Evolutionary conservation across 306 rosid genomes (phyloP).

Genomic region (Castanea crenata): DNA sequence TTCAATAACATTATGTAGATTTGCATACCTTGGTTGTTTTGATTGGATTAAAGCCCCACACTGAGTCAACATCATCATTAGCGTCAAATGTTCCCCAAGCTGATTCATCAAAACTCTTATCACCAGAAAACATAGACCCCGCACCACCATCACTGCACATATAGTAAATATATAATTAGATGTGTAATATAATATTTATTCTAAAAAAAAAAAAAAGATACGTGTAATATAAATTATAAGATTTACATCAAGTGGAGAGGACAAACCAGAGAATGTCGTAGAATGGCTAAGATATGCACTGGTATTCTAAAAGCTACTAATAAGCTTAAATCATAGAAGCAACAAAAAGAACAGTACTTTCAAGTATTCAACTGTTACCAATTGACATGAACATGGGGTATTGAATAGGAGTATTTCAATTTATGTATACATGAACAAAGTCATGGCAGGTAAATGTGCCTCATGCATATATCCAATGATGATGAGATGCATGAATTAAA

Average conservation of each 20-base stretch:
- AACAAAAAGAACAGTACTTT: background rate
- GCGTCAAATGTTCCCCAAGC: conserved; percentile 85
- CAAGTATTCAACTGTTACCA: background rate
- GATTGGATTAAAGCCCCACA: conserved; percentile 77
- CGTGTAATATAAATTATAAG: conserved; percentile 3
- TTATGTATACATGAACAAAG: background rate
- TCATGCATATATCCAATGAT: background rate
- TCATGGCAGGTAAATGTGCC: background rate
- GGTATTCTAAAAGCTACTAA: background rate
- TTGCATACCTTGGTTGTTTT: conserved; percentile 57
- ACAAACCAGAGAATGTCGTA: background rate
- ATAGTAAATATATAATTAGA: conserved; percentile 22
- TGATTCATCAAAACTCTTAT: conserved; percentile 70
- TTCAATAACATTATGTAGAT: conserved; percentile 1
- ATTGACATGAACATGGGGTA: background rate
- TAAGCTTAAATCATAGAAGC: background rate
- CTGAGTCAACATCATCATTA: conserved; percentile 81
- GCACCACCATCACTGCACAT: conserved; percentile 61
- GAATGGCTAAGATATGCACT: background rate
- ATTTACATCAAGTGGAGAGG: background rate
- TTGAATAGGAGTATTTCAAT: background rate
- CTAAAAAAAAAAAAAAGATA: background rate
- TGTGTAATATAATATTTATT: too few species aligned
- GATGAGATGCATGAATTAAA: background rate
- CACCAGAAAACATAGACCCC: conserved; percentile 70